A percentile compares a stretch with the other conserved stretches of the same genome.
Evolutionary conservation across 805 yeast species (phyloP).

Genomic region (Schizosaccharomyces lindneri): DNA sequence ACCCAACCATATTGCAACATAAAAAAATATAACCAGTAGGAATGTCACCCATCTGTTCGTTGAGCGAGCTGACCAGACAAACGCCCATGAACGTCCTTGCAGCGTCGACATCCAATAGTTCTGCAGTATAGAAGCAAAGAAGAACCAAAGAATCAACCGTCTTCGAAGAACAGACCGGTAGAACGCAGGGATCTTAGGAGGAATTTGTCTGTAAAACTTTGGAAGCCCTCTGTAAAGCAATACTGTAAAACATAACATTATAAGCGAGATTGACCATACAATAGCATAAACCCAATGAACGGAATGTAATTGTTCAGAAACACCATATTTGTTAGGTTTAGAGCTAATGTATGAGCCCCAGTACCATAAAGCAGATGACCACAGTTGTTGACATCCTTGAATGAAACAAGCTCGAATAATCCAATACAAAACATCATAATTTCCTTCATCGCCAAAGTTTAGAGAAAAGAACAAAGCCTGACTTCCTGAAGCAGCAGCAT

Average conservation of each 20-base stretch:
- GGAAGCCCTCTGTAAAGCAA: background rate
- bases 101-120: slow-evolving; percentile 1
- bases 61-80: background rate
- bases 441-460: slow-evolving; percentile 2
- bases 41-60: background rate
- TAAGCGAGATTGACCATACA: background rate
- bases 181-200: slow-evolving; percentile 1
- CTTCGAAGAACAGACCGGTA: background rate
- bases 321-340: background rate
- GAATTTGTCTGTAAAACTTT: background rate
- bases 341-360: background rate
- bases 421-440: background rate
- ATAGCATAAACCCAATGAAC: background rate
- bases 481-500: background rate
- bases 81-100: background rate
- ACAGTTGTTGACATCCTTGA: slow-evolving; percentile 2
- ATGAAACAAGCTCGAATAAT: slow-evolving; percentile 1
- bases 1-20: background rate
- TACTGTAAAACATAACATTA: background rate
- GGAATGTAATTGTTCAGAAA: background rate
- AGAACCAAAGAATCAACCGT: background rate
- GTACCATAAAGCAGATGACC: slow-evolving; percentile 2
- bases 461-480: background rate
- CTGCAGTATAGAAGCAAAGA: background rate
- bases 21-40: background rate